These are phyloP conservation scores for Taxillus chinensis DNA, from an alignment of 164 flowering plant genomes.

Conservation along the genomic window DNA sequence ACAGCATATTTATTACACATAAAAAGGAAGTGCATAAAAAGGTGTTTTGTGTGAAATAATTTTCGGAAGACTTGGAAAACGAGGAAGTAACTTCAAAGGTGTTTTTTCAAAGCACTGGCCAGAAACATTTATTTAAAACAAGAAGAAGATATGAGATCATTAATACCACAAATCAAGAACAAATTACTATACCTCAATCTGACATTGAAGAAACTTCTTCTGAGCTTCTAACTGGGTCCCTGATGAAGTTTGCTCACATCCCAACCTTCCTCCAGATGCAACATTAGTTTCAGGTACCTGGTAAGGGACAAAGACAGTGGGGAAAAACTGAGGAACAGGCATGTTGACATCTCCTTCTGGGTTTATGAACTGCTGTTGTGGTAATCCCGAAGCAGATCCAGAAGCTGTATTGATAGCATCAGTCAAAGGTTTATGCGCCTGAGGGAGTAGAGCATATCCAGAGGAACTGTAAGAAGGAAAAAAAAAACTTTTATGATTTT, in stretches of 20 bases:
- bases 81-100: no score
- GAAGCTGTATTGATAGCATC: slow-evolving; percentile 11
- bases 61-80: no score
- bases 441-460: slow-evolving; percentile 46
- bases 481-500: background rate
- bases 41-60: no score
- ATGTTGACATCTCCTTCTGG: slow-evolving; percentile 15
- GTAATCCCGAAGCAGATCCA: slow-evolving; percentile 10
- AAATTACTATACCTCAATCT: slow-evolving; percentile 47
- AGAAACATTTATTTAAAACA: no score
- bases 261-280: slow-evolving; percentile 12
- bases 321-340: slow-evolving; percentile 18
- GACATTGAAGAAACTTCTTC: slow-evolving; percentile 30
- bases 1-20: no score
- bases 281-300: slow-evolving; percentile 14
- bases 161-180: no score
- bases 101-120: no score
- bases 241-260: slow-evolving; percentile 12
- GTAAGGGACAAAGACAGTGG: slow-evolving; percentile 17
- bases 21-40: no score
- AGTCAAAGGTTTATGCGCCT: slow-evolving; percentile 13
- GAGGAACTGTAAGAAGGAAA: slow-evolving; percentile 34
- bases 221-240: slow-evolving; percentile 35
- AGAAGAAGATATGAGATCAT: no score
- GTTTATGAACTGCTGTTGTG: slow-evolving; percentile 11